Conservation (phyloP, 257 asterid species). For the Forsythia suspensa region DNA sequence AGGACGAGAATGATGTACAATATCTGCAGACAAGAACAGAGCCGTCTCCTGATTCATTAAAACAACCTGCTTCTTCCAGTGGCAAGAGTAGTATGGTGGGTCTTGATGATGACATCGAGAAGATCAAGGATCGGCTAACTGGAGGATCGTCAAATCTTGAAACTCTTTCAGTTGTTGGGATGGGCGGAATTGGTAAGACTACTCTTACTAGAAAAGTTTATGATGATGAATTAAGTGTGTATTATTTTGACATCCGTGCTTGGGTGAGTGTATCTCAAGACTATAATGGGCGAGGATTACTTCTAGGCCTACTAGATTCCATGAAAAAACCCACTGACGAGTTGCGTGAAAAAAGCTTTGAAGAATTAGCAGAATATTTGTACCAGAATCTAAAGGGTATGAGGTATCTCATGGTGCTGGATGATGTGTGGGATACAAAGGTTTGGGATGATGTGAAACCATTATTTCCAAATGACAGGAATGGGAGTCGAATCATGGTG, state of each 20-base stretch:
- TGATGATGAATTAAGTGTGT: neutral
- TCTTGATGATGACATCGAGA: neutral
- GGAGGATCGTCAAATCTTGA: neutral
- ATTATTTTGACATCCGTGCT: slow-evolving; percentile 16
- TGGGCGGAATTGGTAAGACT: slow-evolving; percentile 27
- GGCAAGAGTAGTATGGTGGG: neutral
- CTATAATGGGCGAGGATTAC: neutral
- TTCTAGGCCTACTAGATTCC: slow-evolving; percentile 1
- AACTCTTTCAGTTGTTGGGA: slow-evolving; percentile 9
- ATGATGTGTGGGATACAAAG: slow-evolving; percentile 32
- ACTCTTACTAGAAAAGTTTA: slow-evolving; percentile 23
- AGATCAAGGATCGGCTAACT: neutral
- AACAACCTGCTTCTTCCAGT: neutral
- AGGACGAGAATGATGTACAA: neutral
- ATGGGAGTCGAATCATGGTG: slow-evolving; percentile 32
- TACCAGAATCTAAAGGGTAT: slow-evolving; percentile 14
- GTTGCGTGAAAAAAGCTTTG: neutral
- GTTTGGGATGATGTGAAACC: neutral
- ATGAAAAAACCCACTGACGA: neutral
- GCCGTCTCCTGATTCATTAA: too few species aligned
- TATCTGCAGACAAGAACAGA: neutral
- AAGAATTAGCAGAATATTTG: slow-evolving; percentile 1
- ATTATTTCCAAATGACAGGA: slow-evolving; percentile 20
- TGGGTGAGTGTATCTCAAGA: slow-evolving; percentile 20
- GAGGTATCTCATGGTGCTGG: slow-evolving; percentile 37